These are phyloP conservation scores for Talaromyces stipitatus DNA, from an alignment of 495 filamentous ascomycete genomes.

Conservation along the genomic window DNA sequence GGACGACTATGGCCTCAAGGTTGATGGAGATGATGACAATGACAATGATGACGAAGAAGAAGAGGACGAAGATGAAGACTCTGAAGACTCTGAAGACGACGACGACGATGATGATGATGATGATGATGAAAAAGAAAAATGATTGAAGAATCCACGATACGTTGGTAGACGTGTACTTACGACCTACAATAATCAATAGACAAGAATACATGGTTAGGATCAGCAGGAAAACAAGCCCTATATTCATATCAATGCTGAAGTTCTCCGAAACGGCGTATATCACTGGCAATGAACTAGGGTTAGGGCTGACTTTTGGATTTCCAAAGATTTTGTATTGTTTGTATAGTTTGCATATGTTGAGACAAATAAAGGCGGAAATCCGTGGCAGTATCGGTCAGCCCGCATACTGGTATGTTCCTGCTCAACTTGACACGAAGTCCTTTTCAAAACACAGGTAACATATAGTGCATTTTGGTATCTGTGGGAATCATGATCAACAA, in stretches of 20 bases:
- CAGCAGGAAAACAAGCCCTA: background rate
- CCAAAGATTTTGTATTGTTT: too few species aligned
- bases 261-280: background rate
- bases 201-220: background rate
- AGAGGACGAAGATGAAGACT: conserved; percentile 38
- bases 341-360: conserved; percentile 1
- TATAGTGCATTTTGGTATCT: background rate
- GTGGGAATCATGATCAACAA: conserved; percentile 1
- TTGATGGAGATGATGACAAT: conserved; percentile 58
- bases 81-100: conserved; percentile 17
- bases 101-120: conserved; percentile 10
- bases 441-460: background rate
- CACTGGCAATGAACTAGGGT: background rate
- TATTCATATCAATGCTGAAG: background rate
- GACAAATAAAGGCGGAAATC: background rate
- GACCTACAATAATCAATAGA: background rate
- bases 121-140: conserved; percentile 18
- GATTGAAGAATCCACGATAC: background rate
- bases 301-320: too few species aligned
- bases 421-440: conserved; percentile 3
- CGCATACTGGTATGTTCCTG: background rate
- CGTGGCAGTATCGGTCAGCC: background rate
- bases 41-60: conserved; percentile 59
- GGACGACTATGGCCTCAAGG: conserved; percentile 83
- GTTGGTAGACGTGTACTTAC: background rate